Percentiles rank a stretch among this genome's conserved stretches.
Evolutionary conservation across 176 grass and related monocot species (phyloP).

Genomic region (Aegilops umbellulata): DNA sequence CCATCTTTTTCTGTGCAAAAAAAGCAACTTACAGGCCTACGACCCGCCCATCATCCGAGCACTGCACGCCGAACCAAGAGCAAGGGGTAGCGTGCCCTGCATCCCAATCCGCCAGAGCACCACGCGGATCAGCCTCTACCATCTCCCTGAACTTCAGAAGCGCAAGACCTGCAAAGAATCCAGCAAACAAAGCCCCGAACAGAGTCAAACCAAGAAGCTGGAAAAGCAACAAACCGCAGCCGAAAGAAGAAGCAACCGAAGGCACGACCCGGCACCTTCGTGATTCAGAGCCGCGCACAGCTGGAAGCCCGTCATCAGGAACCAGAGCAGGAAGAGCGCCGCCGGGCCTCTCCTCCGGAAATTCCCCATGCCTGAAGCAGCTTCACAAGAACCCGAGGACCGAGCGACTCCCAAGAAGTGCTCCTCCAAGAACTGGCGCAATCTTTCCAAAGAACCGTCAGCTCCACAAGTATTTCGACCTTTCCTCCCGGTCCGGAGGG

Average conservation of each 20-base stretch:
- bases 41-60: constrained; percentile 54
- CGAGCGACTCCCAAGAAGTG: neutral
- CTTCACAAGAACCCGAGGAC: constrained; percentile 18
- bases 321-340: constrained; percentile 40
- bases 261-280: constrained; percentile 54
- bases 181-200: constrained; percentile 17
- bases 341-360: constrained; percentile 17
- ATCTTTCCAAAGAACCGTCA: neutral
- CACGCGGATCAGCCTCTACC: constrained; percentile 35
- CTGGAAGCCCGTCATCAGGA: constrained; percentile 32
- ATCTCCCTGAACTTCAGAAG: constrained; percentile 50
- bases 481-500: neutral
- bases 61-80: constrained; percentile 54
- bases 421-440: constrained; percentile 2
- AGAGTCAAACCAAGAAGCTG: constrained; percentile 8
- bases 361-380: constrained; percentile 23
- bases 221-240: neutral
- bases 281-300: constrained; percentile 48
- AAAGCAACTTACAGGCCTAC: constrained; percentile 57
- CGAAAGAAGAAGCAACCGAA: neutral
- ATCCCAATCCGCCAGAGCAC: constrained; percentile 43
- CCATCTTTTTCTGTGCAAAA: neutral
- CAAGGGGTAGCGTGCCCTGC: constrained; percentile 37
- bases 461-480: neutral
- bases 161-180: constrained; percentile 46